Percentiles rank a stretch among this genome's conserved stretches.
Evolutionary conservation across 202 grass and related monocot species (phyloP).

Genomic region (Setaria viridis): DNA sequence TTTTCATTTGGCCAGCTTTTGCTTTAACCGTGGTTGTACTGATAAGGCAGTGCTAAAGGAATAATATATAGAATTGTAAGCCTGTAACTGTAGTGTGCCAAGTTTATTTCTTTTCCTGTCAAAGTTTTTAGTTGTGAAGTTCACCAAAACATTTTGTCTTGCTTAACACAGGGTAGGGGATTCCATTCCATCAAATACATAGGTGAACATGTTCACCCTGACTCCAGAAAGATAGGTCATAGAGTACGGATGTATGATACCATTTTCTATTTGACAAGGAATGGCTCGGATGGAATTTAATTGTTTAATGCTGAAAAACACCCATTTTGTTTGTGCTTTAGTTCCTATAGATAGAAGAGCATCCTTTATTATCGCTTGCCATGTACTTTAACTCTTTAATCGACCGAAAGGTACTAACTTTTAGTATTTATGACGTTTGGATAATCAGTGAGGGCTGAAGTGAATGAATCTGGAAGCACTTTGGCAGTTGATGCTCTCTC

Average conservation of each 20-base stretch:
- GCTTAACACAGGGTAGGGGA: background rate
- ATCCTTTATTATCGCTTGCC: background rate
- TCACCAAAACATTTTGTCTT: background rate
- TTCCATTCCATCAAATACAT: background rate
- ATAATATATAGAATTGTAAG: background rate
- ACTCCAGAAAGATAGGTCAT: background rate
- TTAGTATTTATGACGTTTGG: constrained; percentile 21
- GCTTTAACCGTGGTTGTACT: background rate
- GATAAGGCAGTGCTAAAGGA: background rate
- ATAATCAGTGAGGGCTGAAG: constrained; percentile 75
- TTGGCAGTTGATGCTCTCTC: constrained; percentile 73
- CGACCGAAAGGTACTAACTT: constrained; percentile 1
- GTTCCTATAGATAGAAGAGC: background rate
- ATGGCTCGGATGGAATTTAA: background rate
- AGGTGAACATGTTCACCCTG: background rate
- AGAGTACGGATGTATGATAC: background rate
- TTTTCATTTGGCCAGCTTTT: background rate
- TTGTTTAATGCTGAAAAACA: background rate
- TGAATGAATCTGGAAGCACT: constrained; percentile 67
- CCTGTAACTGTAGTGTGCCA: background rate
- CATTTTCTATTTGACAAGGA: background rate
- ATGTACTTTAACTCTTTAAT: constrained; percentile 2
- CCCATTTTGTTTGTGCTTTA: background rate
- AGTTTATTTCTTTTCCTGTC: background rate
- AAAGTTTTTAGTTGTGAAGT: background rate